Evolutionary conservation across 164 flowering plant species (phyloP).

Genomic region (Annona cherimola): DNA sequence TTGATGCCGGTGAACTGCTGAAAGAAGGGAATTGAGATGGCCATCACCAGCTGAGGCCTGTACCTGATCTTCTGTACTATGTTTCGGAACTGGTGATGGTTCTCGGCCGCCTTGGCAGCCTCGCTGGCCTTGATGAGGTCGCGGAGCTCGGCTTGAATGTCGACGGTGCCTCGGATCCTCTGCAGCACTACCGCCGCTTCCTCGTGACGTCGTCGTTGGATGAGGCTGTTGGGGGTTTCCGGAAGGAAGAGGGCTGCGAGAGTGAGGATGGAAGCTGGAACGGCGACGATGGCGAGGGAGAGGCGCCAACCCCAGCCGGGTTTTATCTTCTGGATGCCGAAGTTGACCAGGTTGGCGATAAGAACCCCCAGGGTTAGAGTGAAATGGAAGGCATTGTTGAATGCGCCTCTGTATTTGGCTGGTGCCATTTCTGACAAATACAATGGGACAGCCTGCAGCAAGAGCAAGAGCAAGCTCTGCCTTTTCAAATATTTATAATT

Average conservation of each 20-base stretch:
- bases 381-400: constrained; percentile 59
- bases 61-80: constrained; percentile 11
- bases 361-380: constrained; percentile 39
- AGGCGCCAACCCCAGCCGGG: constrained; percentile 31
- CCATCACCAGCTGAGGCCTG: constrained; percentile 26
- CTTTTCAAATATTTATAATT: not conserved
- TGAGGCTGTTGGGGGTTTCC: constrained; percentile 30
- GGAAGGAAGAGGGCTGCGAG: constrained; percentile 27
- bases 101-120: constrained; percentile 7
- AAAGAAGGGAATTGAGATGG: constrained; percentile 27
- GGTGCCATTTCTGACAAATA: constrained; percentile 81
- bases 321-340: constrained; percentile 22
- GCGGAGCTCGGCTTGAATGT: constrained; percentile 48
- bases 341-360: constrained; percentile 26
- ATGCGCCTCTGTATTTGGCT: constrained; percentile 37
- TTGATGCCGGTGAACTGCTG: constrained; percentile 29
- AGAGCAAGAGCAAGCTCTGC: not conserved
- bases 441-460: constrained; percentile 57
- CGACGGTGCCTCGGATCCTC: constrained; percentile 44
- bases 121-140: constrained; percentile 28
- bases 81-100: constrained; percentile 13
- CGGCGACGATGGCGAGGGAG: constrained; percentile 26
- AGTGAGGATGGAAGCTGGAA: constrained; percentile 23
- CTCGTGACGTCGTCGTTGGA: constrained; percentile 16
- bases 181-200: constrained; percentile 18